Evolutionary conservation across 2,329 filamentous ascomycete genomes (phyloP).

Genomic region (Nigrograna mackinnonii): DNA sequence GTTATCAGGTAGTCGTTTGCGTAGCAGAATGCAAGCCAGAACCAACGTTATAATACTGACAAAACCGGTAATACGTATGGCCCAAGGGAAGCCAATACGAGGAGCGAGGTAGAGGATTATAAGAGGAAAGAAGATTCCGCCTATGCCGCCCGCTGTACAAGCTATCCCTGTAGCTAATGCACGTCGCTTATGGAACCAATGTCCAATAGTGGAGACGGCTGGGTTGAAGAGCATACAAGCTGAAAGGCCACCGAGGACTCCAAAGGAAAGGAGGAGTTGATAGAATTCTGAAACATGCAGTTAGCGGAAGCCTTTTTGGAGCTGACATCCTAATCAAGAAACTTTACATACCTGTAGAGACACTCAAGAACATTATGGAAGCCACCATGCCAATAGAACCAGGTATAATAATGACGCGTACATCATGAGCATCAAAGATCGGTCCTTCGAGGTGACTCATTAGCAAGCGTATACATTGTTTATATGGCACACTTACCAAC

Average conservation of each 20-base stretch:
- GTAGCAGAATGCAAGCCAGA: conserved; percentile 43
- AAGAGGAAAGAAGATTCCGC: conserved; percentile 57
- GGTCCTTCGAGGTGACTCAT: conserved; percentile 26
- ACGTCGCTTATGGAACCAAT: conserved; percentile 46
- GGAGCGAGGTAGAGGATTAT: conserved; percentile 59
- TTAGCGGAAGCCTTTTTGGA: not conserved
- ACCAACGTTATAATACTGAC: conserved; percentile 49
- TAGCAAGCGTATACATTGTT: conserved; percentile 9
- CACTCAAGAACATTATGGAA: conserved; percentile 33
- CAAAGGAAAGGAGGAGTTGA: conserved; percentile 49
- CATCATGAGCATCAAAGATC: conserved; percentile 42
- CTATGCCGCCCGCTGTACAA: conserved; percentile 41
- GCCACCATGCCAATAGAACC: conserved; percentile 33
- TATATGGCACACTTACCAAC: conserved; percentile 16
- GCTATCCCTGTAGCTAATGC: conserved; percentile 46
- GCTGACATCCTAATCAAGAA: not conserved
- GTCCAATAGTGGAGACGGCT: conserved; percentile 39
- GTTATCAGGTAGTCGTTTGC: conserved; percentile 50
- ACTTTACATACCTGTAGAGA: conserved; percentile 14
- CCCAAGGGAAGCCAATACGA: conserved; percentile 63
- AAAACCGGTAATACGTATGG: conserved; percentile 65
- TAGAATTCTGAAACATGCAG: conserved; percentile 37
- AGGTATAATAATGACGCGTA: conserved; percentile 29
- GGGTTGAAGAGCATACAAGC: conserved; percentile 43
- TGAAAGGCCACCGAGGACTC: conserved; percentile 46